Evolutionary conservation across 495 filamentous ascomycete species (phyloP).

Genomic region (Entonaema liquescens): DNA sequence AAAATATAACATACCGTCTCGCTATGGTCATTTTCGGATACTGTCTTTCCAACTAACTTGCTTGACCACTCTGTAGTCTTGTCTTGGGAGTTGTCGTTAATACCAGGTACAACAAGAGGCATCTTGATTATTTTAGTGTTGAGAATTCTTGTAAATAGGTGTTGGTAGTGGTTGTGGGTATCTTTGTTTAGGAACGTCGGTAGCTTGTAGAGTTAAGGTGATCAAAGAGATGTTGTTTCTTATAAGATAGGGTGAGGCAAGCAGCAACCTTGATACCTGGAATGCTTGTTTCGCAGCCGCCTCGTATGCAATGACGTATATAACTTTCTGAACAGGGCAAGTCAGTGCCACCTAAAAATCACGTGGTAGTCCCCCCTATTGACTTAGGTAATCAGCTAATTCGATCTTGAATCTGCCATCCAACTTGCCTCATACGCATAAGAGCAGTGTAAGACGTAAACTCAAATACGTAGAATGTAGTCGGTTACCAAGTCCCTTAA

Average conservation of each 20-base stretch:
- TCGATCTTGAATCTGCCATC: too few species aligned
- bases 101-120: constrained; percentile 83
- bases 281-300: constrained; percentile 7
- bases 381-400: constrained; percentile 5
- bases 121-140: constrained; percentile 59
- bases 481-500: too few species aligned
- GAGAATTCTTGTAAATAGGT: neutral
- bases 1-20: constrained; percentile 51
- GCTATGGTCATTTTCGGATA: constrained; percentile 50
- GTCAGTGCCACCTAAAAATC: constrained; percentile 2
- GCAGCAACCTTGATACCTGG: constrained; percentile 1
- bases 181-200: neutral
- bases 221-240: neutral
- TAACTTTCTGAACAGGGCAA: constrained; percentile 5
- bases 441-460: too few species aligned
- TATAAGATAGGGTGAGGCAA: neutral
- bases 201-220: neutral
- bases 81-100: constrained; percentile 62
- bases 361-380: constrained; percentile 2
- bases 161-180: neutral
- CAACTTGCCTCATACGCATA: too few species aligned
- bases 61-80: constrained; percentile 71
- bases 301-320: constrained; percentile 38
- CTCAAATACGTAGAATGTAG: too few species aligned
- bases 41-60: constrained; percentile 80